Conservation (phyloP, 2,329 filamentous ascomycete species). For the Xylariales sp. region DNA sequence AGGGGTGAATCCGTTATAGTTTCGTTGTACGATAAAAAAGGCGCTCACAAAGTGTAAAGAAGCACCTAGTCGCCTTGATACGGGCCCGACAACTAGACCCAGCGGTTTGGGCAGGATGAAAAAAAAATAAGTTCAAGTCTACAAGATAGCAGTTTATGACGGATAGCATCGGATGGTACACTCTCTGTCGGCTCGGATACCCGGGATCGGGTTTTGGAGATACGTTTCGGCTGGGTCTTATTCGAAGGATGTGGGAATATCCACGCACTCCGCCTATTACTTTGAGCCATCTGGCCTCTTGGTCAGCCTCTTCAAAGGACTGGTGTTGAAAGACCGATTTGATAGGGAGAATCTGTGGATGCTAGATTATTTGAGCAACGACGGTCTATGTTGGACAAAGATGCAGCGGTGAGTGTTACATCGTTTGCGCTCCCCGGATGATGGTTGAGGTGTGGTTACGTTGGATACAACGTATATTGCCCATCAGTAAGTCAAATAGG, state of each 20-base stretch:
- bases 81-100: background rate
- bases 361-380: background rate
- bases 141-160: background rate
- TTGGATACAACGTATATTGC: background rate
- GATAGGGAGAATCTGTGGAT: background rate
- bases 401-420: slow-evolving; percentile 8
- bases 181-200: background rate
- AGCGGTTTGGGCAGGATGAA: slow-evolving; percentile 4
- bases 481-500: background rate
- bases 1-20: background rate
- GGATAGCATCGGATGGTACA: background rate
- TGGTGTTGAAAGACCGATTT: too few species aligned
- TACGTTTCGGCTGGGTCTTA: background rate
- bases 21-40: background rate
- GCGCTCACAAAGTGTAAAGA: background rate
- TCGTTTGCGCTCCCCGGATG: background rate
- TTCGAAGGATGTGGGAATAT: background rate
- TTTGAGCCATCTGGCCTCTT: slow-evolving; percentile 11
- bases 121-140: background rate
- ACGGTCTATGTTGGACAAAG: slow-evolving; percentile 2
- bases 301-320: background rate
- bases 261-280: background rate
- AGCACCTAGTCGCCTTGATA: slow-evolving; percentile 5
- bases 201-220: background rate
- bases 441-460: slow-evolving; percentile 4